Percentiles rank a stretch among this genome's conserved stretches.
Conservation (phyloP, 805 yeast species). For the Wickerhamomyces mucosus region DNA sequence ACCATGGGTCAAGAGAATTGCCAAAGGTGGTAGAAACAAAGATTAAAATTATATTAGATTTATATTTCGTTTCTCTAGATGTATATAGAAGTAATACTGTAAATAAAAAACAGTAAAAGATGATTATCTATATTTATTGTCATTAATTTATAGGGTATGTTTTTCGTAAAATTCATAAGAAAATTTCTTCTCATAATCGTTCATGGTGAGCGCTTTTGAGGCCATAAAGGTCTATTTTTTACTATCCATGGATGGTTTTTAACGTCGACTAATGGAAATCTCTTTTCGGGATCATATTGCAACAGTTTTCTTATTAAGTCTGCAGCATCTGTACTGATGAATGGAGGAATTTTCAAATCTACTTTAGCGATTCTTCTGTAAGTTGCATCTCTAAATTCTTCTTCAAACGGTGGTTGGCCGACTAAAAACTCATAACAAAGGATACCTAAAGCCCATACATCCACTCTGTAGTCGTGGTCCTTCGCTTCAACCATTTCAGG, state of each 20-base stretch:
- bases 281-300: conserved; percentile 56
- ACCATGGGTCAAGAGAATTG: conserved; percentile 72
- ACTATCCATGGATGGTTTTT: conserved; percentile 78
- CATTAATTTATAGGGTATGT: conserved; percentile 24
- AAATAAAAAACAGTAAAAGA: conserved; percentile 1
- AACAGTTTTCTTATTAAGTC: conserved; percentile 60
- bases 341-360: conserved; percentile 65
- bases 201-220: too few relatives aligned
- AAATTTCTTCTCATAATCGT: too few relatives aligned
- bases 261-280: conserved; percentile 55
- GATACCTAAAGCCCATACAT: conserved; percentile 90
- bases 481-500: conserved; percentile 90
- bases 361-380: conserved; percentile 72
- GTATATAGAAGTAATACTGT: conserved; percentile 34
- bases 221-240: conserved; percentile 58
- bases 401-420: conserved; percentile 92
- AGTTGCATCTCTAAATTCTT: conserved; percentile 64
- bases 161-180: conserved; percentile 7
- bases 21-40: conserved; percentile 4
- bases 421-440: conserved; percentile 77
- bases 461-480: conserved; percentile 72
- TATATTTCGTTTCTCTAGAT: too few relatives aligned
- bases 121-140: too few relatives aligned
- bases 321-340: conserved; percentile 62
- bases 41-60: too few relatives aligned